Evolutionary conservation across 192 early-diverging fungal species (phyloP).

Genomic region (Spizellomyces punctatus): DNA sequence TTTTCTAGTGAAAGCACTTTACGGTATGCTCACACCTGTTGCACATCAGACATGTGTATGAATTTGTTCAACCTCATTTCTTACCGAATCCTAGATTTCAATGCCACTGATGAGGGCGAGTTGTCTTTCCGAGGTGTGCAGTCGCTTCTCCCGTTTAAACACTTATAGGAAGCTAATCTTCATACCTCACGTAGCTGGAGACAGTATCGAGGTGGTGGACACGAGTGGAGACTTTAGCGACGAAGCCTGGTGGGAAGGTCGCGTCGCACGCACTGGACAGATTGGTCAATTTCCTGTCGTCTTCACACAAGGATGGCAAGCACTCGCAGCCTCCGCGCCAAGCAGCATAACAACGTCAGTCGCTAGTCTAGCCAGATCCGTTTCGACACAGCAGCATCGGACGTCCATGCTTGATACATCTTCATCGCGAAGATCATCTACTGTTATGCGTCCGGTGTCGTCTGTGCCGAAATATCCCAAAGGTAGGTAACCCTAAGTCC

Average conservation of each 20-base stretch:
- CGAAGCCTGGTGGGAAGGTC: slow-evolving; percentile 52
- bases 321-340: slow-evolving; percentile 21
- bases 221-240: slow-evolving; percentile 24
- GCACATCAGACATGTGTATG: background rate
- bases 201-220: slow-evolving; percentile 40
- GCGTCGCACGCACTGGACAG: slow-evolving; percentile 30
- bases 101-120: slow-evolving; percentile 38
- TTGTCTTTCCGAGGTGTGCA: slow-evolving; percentile 33
- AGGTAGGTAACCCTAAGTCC: too few relatives aligned
- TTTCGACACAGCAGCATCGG: slow-evolving; percentile 15
- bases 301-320: slow-evolving; percentile 49
- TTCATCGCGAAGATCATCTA: background rate
- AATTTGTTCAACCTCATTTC: background rate
- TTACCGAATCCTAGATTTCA: slow-evolving; percentile 24
- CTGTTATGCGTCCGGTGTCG: too few relatives aligned
- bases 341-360: slow-evolving; percentile 14
- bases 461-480: too few relatives aligned
- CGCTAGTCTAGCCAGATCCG: background rate
- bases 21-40: slow-evolving; percentile 2
- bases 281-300: slow-evolving; percentile 40
- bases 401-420: slow-evolving; percentile 11
- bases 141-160: background rate
- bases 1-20: slow-evolving; percentile 19
- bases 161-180: background rate
- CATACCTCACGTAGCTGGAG: slow-evolving; percentile 28